Base-by-base conservation (phyloP, 768 basidiomycete species). In the Cubamyces lactineus region DNA sequence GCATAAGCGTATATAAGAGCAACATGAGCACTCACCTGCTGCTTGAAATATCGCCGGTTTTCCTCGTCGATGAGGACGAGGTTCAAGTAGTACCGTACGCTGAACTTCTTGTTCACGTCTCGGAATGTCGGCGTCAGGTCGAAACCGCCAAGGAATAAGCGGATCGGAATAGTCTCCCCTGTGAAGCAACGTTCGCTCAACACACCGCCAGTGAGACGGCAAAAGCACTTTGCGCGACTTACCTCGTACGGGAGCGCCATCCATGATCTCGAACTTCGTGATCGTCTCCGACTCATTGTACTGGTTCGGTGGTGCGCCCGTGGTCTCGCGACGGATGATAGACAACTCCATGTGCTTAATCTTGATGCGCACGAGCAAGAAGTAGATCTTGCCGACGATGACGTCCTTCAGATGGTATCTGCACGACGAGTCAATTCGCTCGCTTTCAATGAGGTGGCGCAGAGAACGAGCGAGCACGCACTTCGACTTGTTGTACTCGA, bases 401-500 rank as follows among this genome's bases (percentile, higher is more conserved):
- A 98, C 97, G 72, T 98, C 96, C 77, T 98, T 98, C 62, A 98
- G 77, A 73, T 99, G 97, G 76, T 99, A 99, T 77, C 96, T 99
- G 61, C 4, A 3, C 40, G 34, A 13, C 15, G 23, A 23, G 24
- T 12, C 15, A 43, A 21, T 16, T 28, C 3, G 28, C 19, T 16
- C 13, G 13, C 19, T 30, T 16, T 28, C 13, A 19, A 5, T 11
- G 26, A 46, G 39, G 11, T 28, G 30, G 19, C 34, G 34, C 5
- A 34, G 34, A 34, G 6, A 34, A 34, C 34, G 34, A 11, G 5
- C 11, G 47, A 19, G 13, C 6, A 80, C 91, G 66, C 61, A 93
- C 96, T 99, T 98, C 59, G 96, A 96, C 74, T 98, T 98, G 82
- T 99, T 98, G 78, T 99, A 98, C 78, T 98, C 97, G 66, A 98